Percentiles rank a stretch among this genome's conserved stretches.
Evolutionary conservation across 2,329 filamentous ascomycete genomes (phyloP).

Genomic region (Orbilia blumenaviensis): DNA sequence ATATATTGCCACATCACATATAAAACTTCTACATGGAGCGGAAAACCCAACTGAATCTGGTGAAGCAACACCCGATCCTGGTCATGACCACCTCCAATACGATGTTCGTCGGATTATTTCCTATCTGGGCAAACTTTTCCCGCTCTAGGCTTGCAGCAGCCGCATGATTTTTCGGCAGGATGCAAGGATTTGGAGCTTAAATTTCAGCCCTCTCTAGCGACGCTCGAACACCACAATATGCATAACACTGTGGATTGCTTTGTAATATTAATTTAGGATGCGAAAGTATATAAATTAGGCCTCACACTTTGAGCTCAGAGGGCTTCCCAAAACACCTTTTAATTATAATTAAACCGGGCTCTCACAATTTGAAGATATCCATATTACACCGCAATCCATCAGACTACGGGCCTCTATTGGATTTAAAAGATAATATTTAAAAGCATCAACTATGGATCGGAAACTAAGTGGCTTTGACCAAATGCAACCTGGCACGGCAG

Average conservation of each 20-base stretch:
- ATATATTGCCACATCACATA: background rate
- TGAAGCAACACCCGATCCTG: background rate
- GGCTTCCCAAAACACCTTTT: no score
- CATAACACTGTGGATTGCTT: background rate
- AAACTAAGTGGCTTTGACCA: background rate
- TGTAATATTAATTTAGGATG: no score
- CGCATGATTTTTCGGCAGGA: background rate
- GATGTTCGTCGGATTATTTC: constrained; percentile 26
- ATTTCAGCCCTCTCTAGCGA: background rate
- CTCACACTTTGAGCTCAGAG: background rate
- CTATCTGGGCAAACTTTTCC: constrained; percentile 29
- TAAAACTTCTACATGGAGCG: background rate
- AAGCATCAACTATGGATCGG: constrained; percentile 6
- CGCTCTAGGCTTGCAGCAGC: background rate
- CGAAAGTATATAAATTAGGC: background rate
- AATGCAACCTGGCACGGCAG: background rate
- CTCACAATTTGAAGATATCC: no score
- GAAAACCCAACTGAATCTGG: background rate
- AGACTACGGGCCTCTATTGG: no score
- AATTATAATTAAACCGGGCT: no score
- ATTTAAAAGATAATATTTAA: no score
- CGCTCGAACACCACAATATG: background rate
- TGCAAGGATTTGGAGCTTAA: constrained; percentile 8
- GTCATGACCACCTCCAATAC: background rate
- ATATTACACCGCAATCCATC: no score